Conservation (phyloP, 1,284 basidiomycete genomes). For the Termitomyces sp. region DNA sequence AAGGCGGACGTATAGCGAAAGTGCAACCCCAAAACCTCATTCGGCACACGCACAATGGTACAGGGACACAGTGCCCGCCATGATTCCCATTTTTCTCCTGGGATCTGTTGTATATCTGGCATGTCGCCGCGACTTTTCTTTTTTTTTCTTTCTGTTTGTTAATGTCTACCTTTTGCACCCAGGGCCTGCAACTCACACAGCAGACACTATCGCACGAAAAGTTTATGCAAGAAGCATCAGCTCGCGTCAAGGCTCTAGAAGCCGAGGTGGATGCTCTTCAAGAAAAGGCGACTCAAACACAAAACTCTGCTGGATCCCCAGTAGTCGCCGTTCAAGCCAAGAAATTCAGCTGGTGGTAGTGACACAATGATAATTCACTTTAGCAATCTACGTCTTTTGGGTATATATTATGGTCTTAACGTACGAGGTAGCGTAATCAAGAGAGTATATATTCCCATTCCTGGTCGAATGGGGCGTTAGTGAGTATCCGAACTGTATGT, state of each 20-base stretch:
- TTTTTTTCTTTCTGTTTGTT: neutral
- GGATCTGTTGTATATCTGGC: slow-evolving; percentile 76
- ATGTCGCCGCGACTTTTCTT: slow-evolving; percentile 20
- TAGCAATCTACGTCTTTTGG: neutral
- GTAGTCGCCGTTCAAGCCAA: neutral
- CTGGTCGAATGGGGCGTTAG: slow-evolving; percentile 2
- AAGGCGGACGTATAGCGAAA: slow-evolving; percentile 16
- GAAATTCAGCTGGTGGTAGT: slow-evolving; percentile 21
- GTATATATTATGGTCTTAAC: slow-evolving; percentile 12
- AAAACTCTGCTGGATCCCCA: neutral
- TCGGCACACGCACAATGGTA: slow-evolving; percentile 64
- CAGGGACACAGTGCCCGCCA: slow-evolving; percentile 61
- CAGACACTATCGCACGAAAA: slow-evolving; percentile 64
- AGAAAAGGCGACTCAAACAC: slow-evolving; percentile 13
- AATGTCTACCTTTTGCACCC: slow-evolving; percentile 2
- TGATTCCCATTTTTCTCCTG: slow-evolving; percentile 71
- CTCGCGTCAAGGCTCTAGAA: slow-evolving; percentile 52
- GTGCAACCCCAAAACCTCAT: slow-evolving; percentile 19
- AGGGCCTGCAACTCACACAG: slow-evolving; percentile 65
- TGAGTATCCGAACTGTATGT: slow-evolving; percentile 3
- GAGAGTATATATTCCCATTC: slow-evolving; percentile 1
- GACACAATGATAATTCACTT: neutral
- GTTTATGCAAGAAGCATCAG: slow-evolving; percentile 55
- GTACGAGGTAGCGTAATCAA: slow-evolving; percentile 8
- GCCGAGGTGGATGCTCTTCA: slow-evolving; percentile 47